These are phyloP conservation scores for Solanum pennellii DNA, from an alignment of 257 asterid species.

Conservation along the genomic window DNA sequence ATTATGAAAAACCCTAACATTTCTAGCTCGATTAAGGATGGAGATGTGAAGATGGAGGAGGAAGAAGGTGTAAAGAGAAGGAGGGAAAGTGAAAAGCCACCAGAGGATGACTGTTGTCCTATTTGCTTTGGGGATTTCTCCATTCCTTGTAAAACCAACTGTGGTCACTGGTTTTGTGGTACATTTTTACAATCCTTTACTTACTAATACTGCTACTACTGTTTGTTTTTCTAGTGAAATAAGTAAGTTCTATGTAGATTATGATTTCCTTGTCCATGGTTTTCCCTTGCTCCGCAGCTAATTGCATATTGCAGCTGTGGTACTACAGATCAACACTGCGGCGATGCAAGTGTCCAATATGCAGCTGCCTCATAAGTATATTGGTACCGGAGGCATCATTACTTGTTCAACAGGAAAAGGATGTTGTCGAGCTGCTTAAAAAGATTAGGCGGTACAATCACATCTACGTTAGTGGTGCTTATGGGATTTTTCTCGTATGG, in stretches of 20 bases:
- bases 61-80: neutral
- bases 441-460: constrained; percentile 38
- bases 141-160: constrained; percentile 42
- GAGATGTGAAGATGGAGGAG: neutral
- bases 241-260: neutral
- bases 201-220: neutral
- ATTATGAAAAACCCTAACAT: neutral
- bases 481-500: constrained; percentile 32
- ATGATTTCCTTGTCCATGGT: neutral
- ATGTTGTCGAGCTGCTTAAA: constrained; percentile 18
- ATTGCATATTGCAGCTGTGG: constrained; percentile 59
- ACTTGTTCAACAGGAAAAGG: constrained; percentile 13
- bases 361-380: constrained; percentile 32
- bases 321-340: constrained; percentile 27
- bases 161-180: constrained; percentile 69
- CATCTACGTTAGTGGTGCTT: constrained; percentile 30
- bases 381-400: constrained; percentile 28
- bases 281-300: constrained; percentile 12
- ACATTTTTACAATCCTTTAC: neutral
- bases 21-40: neutral
- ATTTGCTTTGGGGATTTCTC: constrained; percentile 49
- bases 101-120: constrained; percentile 52
- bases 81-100: constrained; percentile 14
- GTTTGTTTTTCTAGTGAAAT: neutral
- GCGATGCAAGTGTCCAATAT: constrained; percentile 61